Conservation (phyloP, 306 rosid species). For the Luffa acutangula region DNA sequence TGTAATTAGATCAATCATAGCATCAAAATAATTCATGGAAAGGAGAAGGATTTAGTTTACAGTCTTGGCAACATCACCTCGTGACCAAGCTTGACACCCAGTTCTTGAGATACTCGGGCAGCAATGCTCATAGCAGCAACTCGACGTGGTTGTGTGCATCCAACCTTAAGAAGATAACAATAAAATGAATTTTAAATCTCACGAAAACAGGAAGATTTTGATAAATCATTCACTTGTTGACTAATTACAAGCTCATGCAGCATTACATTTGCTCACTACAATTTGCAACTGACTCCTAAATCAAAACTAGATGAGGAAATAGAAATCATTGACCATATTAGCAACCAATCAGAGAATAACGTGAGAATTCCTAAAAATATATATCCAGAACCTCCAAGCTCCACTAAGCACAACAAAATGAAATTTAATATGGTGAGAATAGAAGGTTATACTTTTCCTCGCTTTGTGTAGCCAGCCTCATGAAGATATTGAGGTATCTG, state of each 20-base stretch:
- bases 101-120: conserved; percentile 95
- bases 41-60: neutral
- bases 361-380: neutral
- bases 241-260: neutral
- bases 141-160: conserved; percentile 95
- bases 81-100: conserved; percentile 93
- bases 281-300: neutral
- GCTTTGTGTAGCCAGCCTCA: conserved; percentile 90
- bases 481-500: conserved; percentile 99
- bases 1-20: neutral
- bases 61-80: conserved; percentile 42
- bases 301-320: neutral
- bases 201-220: neutral
- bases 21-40: neutral
- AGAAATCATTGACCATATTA: neutral
- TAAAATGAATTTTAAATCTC: neutral
- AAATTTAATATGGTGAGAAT: neutral
- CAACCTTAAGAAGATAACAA: conserved; percentile 43
- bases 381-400: neutral
- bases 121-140: conserved; percentile 99
- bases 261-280: neutral
- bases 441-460: conserved; percentile 52
- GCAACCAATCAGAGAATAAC: neutral
- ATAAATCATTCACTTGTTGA: neutral
- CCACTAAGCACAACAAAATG: neutral